These are phyloP conservation scores for Scedosporium dehoogii DNA, from an alignment of 2,329 filamentous ascomycete genomes.

Conservation along the genomic window DNA sequence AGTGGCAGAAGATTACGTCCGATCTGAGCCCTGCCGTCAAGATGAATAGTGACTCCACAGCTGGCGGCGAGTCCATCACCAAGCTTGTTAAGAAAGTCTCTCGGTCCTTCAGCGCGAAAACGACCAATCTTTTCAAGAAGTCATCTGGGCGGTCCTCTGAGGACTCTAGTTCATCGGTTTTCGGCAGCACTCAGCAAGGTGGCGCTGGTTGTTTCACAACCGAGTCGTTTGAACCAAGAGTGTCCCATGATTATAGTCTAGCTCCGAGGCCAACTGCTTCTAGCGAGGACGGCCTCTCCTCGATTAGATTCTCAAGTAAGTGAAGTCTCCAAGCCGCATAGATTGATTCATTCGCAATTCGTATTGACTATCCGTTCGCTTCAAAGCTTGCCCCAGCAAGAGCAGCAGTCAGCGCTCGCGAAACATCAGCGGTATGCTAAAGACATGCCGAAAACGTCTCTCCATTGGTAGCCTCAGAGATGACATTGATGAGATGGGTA, in stretches of 20 bases:
- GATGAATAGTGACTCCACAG: neutral
- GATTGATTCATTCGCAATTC: neutral
- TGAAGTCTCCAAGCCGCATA: neutral
- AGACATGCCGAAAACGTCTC: slow-evolving; percentile 1
- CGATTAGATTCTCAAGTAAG: slow-evolving; percentile 3
- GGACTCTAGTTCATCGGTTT: neutral
- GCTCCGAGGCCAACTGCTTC: neutral
- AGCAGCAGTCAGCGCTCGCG: neutral
- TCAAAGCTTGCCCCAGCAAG: neutral
- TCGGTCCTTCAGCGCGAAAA: neutral
- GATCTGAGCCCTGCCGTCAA: neutral
- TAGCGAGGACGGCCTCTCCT: neutral
- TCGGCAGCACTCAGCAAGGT: neutral
- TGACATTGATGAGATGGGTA: neutral
- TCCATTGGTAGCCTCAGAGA: neutral
- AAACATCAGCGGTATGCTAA: neutral
- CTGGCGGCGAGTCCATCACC: neutral
- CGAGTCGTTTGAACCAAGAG: neutral
- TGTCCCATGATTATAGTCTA: neutral
- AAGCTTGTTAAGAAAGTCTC: neutral
- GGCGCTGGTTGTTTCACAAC: neutral
- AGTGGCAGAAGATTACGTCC: neutral
- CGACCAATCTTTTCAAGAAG: neutral
- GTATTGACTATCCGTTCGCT: neutral
- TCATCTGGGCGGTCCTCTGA: neutral